phyloP scores from a whole-genome alignment of 2,329 filamentous ascomycete genomes.

The Penicillium expansum region DNA sequence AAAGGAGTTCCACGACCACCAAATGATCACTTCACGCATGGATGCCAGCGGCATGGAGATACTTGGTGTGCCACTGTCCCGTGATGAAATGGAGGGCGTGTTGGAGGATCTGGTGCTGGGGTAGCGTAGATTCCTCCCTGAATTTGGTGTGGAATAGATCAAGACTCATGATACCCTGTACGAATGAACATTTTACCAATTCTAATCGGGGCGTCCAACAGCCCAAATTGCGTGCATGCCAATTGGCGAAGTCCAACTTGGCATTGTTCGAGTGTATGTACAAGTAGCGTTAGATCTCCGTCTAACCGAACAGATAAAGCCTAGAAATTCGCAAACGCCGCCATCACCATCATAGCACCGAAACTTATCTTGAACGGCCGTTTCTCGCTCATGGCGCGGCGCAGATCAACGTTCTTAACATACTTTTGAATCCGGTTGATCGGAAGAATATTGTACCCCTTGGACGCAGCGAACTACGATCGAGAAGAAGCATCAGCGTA shows the following conservation, averaged over 20 bases:
- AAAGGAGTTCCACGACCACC: conserved; percentile 98
- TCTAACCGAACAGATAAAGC: background rate
- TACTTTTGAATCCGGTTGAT: conserved; percentile 41
- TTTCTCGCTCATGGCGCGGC: conserved; percentile 38
- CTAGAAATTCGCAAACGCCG: conserved; percentile 46
- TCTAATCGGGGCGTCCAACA: background rate
- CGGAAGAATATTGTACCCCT: conserved; percentile 47
- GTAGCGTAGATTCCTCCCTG: conserved; percentile 17
- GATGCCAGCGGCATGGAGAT: conserved; percentile 83
- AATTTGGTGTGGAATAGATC: conserved; percentile 18
- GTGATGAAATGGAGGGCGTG: conserved; percentile 84
- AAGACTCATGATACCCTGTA: conserved; percentile 36
- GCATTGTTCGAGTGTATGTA: conserved; percentile 9
- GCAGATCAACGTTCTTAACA: conserved; percentile 42
- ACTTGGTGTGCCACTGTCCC: conserved; percentile 77
- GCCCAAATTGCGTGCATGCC: background rate
- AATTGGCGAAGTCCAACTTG: background rate
- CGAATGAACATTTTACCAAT: conserved; percentile 17
- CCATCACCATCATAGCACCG: conserved; percentile 45
- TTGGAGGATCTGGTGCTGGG: conserved; percentile 67
- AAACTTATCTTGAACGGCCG: conserved; percentile 49
- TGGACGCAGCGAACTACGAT: conserved; percentile 45
- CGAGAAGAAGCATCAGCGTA: background rate
- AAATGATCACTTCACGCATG: conserved; percentile 89
- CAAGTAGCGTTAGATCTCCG: background rate